Evolutionary conservation across 2,329 filamentous ascomycete genomes (phyloP).

Genomic region (Sphaerostilbella broomeana): DNA sequence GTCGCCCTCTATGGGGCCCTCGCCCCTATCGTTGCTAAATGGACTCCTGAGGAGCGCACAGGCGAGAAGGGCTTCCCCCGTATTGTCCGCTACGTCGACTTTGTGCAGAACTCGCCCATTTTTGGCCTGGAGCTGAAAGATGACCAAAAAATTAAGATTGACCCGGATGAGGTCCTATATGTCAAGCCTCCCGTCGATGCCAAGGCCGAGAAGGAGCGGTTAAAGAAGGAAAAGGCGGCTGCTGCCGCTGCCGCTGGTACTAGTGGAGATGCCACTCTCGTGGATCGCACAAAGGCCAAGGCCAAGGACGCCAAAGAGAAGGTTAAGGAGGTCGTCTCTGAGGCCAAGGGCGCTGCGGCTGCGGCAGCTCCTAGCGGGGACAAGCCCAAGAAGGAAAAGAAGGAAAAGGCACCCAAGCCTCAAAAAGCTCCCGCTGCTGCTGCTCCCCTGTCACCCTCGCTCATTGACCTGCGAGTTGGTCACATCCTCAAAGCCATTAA

Average conservation of each 20-base stretch:
- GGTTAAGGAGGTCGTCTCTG: slow-evolving; percentile 46
- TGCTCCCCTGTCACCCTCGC: slow-evolving; percentile 70
- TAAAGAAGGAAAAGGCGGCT: slow-evolving; percentile 91
- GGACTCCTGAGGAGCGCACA: slow-evolving; percentile 80
- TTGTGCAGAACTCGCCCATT: slow-evolving; percentile 83
- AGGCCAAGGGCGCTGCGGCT: slow-evolving; percentile 36
- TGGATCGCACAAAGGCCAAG: slow-evolving; percentile 56
- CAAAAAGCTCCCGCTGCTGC: slow-evolving; percentile 61
- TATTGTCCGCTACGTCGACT: slow-evolving; percentile 86
- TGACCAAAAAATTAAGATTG: slow-evolving; percentile 69
- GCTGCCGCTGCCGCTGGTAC: slow-evolving; percentile 50
- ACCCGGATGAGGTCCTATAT: slow-evolving; percentile 74
- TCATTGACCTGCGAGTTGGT: slow-evolving; percentile 93
- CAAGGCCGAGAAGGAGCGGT: slow-evolving; percentile 91
- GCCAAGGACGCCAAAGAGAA: slow-evolving; percentile 52
- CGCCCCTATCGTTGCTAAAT: slow-evolving; percentile 67
- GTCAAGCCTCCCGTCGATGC: slow-evolving; percentile 83
- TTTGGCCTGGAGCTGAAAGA: slow-evolving; percentile 63
- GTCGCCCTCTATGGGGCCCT: slow-evolving; percentile 75
- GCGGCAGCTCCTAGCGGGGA: slow-evolving; percentile 38
- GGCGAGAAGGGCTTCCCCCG: slow-evolving; percentile 85
- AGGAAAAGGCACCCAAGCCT: slow-evolving; percentile 76
- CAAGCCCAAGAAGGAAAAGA: slow-evolving; percentile 76
- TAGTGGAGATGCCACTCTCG: slow-evolving; percentile 44
- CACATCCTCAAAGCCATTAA: slow-evolving; percentile 95